Evolutionary conservation across 805 yeast genomes (phyloP), one percentile per base, ranked within the genome.

Genomic region (Candida odintsovae): DNA sequence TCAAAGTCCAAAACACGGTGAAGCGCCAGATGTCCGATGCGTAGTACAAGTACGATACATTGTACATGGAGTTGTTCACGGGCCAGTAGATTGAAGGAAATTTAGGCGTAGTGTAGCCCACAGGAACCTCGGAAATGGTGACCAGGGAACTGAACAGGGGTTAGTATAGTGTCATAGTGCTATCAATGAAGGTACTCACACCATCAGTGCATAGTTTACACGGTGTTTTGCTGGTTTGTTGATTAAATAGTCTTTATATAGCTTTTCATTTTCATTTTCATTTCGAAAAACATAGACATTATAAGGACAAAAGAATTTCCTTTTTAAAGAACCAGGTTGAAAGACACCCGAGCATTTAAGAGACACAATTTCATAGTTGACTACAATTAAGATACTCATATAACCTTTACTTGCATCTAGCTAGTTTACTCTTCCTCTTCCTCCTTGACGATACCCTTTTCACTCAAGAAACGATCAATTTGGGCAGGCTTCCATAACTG

Each of bases 81-180:
- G 95, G 96, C 86, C 90, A 83, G 57, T 72, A 75, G 26, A 92
- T 64, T 3, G 95, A 82, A 5, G 98, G 98, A 57, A 90, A 92
- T 15, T 57, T 46, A 1, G 98, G 98, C 1, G 82, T 71, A 12
- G 70, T 67, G 65, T 92, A 92, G 28, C 96, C 97, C 7, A 87
- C 79, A 2, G 97, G 97, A 1, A 81, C 71, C 53, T 77, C 76
- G 19, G 71, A 66, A 15, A 76, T 68, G n/a, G 73, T 65, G 42
- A 75, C 61, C 47, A 70, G 73, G 4, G 71, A 10, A 5, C 39
- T 36, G 15, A 16, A 31, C 10, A 7, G n/a, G n/a, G 31, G 31
- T 28, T 13, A 28, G 31, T 13, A 28, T 6, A 8, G n/a, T 28
- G 6, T 13, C n/a, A 13, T 28, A 28, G n/a, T 28, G 31, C 13